Evolutionary conservation across 2,329 filamentous ascomycete genomes (phyloP).

Genomic region (Penicillium sp.): DNA sequence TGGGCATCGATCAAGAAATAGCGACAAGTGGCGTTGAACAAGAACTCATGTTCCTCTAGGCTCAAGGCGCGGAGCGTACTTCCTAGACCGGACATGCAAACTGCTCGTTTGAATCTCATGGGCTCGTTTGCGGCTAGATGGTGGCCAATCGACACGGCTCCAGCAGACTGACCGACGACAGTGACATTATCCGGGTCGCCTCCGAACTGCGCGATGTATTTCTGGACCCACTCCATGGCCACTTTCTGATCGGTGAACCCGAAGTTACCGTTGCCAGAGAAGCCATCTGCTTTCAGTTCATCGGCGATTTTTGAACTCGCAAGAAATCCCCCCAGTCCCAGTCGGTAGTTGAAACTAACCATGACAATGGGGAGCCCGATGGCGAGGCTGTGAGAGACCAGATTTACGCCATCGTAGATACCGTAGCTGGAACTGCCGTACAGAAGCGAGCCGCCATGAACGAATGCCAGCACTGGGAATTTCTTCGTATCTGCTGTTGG

Average conservation of each 20-base stretch:
- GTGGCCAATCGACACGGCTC: constrained; percentile 12
- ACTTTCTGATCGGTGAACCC: constrained; percentile 13
- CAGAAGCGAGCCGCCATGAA: constrained; percentile 12
- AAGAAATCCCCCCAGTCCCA: constrained; percentile 11
- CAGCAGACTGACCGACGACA: constrained; percentile 11
- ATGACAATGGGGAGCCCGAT: constrained; percentile 5
- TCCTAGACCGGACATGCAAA: constrained; percentile 16
- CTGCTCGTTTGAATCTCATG: constrained; percentile 13
- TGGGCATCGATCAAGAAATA: constrained; percentile 9
- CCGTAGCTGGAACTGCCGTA: constrained; percentile 12
- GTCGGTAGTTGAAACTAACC: constrained; percentile 13
- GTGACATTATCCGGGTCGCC: constrained; percentile 10
- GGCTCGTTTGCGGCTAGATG: constrained; percentile 12
- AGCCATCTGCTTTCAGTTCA: constrained; percentile 8
- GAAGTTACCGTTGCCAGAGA: constrained; percentile 12
- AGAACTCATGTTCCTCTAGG: constrained; percentile 3
- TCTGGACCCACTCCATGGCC: constrained; percentile 10
- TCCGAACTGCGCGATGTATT: constrained; percentile 11
- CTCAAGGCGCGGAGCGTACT: constrained; percentile 4
- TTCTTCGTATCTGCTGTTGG: background rate
- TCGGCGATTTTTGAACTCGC: constrained; percentile 8
- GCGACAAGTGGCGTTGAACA: constrained; percentile 9
- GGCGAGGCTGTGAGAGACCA: constrained; percentile 9
- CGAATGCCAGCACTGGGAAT: constrained; percentile 9
- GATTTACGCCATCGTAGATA: constrained; percentile 14